Evolutionary conservation across 345 rosid species (phyloP), one percentile per base, ranked within the genome.

Genomic region (Lepidium africanum): DNA sequence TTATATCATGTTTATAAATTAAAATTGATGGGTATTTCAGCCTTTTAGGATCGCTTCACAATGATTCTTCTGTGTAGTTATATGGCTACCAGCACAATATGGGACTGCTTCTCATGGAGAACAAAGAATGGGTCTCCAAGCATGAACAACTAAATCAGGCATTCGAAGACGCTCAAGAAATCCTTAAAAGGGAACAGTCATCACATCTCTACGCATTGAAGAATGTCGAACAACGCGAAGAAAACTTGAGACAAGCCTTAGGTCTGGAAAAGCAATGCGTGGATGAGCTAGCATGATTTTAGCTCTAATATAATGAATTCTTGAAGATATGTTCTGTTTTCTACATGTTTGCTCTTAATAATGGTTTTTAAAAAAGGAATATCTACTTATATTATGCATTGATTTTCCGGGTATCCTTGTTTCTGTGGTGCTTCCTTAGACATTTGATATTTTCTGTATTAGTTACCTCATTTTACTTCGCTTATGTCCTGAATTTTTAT

Each of bases 21-120:
- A 14, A 45, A 15, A 32, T 15, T 0, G 12, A 46, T n/a, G n/a
- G n/a, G n/a, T n/a, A n/a, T 13, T 33, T 62, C 27, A 32, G 14
- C 6, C n/a, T 63, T 49, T 38, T 15, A 21, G 47, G 14, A 6
- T 64, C 19, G 51, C 8, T 41, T 60, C 7, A 53, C 5, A 6
- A 47, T 12, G 14, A 32, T 25, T 67, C n/a, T 60, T 10, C 16
- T 74, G 40, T 55, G 61, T 81, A 89, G 98, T 81, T 93, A 70
- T 79, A 63, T 81, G 88, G 86, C 54, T 90, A 93, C 67, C 98
- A 93, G 59, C 82, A 93, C 58, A 87, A 84, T 59, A 90, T 90
- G 98, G 98, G 98, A 46, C 87, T 93, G 40, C 87, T 93, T 47
- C 86, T 93, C 10, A 77, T 93, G 43, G 97, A 93, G 86, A 90